These are phyloP conservation scores for Globisporangium orthogonon DNA, from an alignment of 352 stramenopile genomes.

Conservation along the genomic window DNA sequence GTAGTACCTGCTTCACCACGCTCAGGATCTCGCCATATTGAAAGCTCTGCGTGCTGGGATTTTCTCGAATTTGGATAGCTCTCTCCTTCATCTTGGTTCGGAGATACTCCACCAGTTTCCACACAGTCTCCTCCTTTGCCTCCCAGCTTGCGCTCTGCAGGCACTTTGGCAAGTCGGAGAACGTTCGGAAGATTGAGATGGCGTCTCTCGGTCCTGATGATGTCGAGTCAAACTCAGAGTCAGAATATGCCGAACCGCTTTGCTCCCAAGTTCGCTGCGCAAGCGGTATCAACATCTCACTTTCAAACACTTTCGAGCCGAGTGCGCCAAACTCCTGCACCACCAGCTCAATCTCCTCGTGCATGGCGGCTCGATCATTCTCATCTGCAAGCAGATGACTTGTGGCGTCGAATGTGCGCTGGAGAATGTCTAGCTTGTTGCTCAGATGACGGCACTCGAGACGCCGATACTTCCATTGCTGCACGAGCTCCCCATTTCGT, in stretches of 20 bases:
- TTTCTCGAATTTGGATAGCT: background rate
- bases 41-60: background rate
- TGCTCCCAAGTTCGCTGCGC: background rate
- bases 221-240: too few species aligned
- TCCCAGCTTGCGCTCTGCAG: constrained; percentile 13
- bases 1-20: constrained; percentile 9
- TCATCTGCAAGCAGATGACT: constrained; percentile 2
- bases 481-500: background rate
- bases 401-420: constrained; percentile 8
- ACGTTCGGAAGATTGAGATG: background rate
- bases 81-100: background rate
- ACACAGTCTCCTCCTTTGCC: constrained; percentile 21
- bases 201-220: background rate
- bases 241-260: background rate
- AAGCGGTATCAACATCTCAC: background rate
- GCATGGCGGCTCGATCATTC: constrained; percentile 10
- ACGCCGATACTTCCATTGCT: background rate
- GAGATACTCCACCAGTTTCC: constrained; percentile 15
- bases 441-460: constrained; percentile 8
- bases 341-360: constrained; percentile 10
- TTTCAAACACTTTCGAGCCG: background rate
- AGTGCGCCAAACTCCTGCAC: constrained; percentile 7
- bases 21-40: constrained; percentile 11
- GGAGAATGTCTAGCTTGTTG: constrained; percentile 6
- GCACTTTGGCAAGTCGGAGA: constrained; percentile 1